phyloP scores from a whole-genome alignment of 2,329 filamentous ascomycete genomes.

The Capronia epimyces region DNA sequence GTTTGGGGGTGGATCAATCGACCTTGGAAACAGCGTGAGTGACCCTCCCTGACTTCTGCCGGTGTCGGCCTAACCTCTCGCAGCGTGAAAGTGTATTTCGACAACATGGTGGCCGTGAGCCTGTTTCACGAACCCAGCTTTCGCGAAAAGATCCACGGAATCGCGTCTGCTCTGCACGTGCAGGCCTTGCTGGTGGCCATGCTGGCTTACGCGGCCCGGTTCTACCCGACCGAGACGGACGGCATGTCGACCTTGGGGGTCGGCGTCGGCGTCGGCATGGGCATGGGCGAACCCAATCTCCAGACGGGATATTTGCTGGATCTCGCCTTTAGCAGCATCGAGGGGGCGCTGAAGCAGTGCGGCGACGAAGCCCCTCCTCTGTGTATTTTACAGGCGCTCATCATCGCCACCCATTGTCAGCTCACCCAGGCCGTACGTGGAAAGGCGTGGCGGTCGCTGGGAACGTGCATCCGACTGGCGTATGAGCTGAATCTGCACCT shows the following conservation, averaged over 20 bases:
- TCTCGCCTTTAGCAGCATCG: conserved; percentile 27
- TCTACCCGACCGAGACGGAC: not conserved
- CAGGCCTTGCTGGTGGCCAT: too few relatives aligned
- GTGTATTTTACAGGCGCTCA: conserved; percentile 36
- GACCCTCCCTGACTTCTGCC: too few relatives aligned
- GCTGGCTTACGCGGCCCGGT: too few relatives aligned
- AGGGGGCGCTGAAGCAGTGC: conserved; percentile 33
- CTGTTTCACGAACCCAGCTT: too few relatives aligned
- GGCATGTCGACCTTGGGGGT: not conserved
- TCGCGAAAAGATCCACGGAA: too few relatives aligned
- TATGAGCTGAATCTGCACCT: conserved; percentile 36
- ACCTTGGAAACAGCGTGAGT: too few relatives aligned
- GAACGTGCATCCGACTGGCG: conserved; percentile 31
- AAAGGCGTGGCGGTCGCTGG: conserved; percentile 35
- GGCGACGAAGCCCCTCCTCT: conserved; percentile 35
- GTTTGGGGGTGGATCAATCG: too few relatives aligned
- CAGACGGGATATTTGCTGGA: conserved; percentile 24
- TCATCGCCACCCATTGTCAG: conserved; percentile 35
- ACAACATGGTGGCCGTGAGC: too few relatives aligned
- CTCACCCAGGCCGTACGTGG: conserved; percentile 36
- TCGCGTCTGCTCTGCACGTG: too few relatives aligned
- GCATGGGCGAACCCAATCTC: not conserved
- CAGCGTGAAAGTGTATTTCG: too few relatives aligned
- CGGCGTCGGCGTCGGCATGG: too few relatives aligned
- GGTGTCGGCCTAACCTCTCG: too few relatives aligned